A percentile compares a stretch with the other conserved stretches of the same genome.
These are phyloP conservation scores for Lasiosphaeriaceae sp. DNA, from an alignment of 495 filamentous ascomycete genomes.

Conservation along the genomic window DNA sequence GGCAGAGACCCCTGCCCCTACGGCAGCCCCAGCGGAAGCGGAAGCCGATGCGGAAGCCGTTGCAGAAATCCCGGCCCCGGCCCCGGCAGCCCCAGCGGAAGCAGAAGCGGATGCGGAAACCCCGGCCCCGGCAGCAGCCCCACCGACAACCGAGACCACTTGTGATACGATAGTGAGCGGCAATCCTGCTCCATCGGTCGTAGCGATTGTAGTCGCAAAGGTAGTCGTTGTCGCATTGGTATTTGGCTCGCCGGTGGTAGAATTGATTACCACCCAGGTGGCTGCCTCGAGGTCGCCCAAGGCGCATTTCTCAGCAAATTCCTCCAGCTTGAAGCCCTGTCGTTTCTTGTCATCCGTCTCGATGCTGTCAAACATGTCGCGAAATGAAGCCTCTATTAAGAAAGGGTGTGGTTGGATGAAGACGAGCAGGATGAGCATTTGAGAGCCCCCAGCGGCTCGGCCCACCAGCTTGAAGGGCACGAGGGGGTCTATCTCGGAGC, in stretches of 20 bases:
- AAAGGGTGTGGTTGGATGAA: slow-evolving; percentile 20
- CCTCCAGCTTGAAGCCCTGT: slow-evolving; percentile 12
- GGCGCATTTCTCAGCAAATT: slow-evolving; percentile 9
- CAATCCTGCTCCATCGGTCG: neutral
- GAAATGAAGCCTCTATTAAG: slow-evolving; percentile 9
- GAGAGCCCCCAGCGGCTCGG: neutral
- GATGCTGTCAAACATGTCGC: slow-evolving; percentile 9
- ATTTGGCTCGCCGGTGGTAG: neutral
- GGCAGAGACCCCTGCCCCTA: neutral
- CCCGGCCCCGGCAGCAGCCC: neutral
- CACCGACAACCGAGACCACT: neutral
- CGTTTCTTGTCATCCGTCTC: slow-evolving; percentile 3
- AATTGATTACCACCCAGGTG: slow-evolving; percentile 6
- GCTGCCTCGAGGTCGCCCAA: slow-evolving; percentile 4
- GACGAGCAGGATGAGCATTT: slow-evolving; percentile 15
- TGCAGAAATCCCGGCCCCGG: neutral
- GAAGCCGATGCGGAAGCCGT: neutral
- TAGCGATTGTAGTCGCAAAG: neutral
- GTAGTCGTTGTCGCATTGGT: neutral
- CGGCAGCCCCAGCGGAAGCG: neutral
- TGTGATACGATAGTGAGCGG: neutral
- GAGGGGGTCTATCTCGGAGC: slow-evolving; percentile 15
- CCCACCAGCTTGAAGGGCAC: slow-evolving; percentile 13
- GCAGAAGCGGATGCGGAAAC: neutral
- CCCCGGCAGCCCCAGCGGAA: neutral